Percentiles rank a stretch among this genome's conserved stretches.
phyloP scores from a whole-genome alignment of 805 yeast species.

The Lipomyces mesembrius region DNA sequence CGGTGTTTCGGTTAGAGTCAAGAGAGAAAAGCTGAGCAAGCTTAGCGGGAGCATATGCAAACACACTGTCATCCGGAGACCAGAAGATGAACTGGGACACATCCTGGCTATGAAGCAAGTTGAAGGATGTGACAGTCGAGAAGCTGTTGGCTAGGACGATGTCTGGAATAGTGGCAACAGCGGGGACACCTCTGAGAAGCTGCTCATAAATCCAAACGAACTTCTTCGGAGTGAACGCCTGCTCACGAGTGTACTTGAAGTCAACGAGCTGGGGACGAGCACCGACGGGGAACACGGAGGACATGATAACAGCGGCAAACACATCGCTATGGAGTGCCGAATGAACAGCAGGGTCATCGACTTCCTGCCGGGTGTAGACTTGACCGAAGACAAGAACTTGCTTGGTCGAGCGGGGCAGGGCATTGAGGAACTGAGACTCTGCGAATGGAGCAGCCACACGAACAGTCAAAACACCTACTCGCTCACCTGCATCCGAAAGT shows the following conservation, averaged over 20 bases:
- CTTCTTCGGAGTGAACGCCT: constrained; percentile 27
- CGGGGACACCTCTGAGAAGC: constrained; percentile 32
- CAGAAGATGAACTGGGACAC: constrained; percentile 59
- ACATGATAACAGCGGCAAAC: constrained; percentile 67
- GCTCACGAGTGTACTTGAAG: constrained; percentile 43
- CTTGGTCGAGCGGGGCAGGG: constrained; percentile 62
- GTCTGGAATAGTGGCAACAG: constrained; percentile 35
- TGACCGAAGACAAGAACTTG: constrained; percentile 73
- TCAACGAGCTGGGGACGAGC: constrained; percentile 40
- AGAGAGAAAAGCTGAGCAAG: constrained; percentile 72
- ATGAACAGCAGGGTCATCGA: constrained; percentile 44
- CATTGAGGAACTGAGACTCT: constrained; percentile 58
- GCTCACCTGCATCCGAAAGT: constrained; percentile 45
- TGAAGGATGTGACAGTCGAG: constrained; percentile 39
- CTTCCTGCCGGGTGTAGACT: constrained; percentile 45
- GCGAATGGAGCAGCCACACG: constrained; percentile 85
- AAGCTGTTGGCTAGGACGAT: constrained; percentile 37
- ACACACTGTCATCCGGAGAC: constrained; percentile 66
- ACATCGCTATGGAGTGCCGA: constrained; percentile 70
- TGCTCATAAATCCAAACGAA: constrained; percentile 38
- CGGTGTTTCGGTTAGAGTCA: constrained; percentile 54
- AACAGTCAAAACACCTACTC: constrained; percentile 69
- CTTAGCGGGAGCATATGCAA: constrained; percentile 61
- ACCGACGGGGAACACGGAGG: constrained; percentile 37
- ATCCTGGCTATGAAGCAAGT: constrained; percentile 48